Base-by-base conservation (phyloP, 2,329 filamentous ascomycete genomes). In the Penicillium griseofulvum region DNA sequence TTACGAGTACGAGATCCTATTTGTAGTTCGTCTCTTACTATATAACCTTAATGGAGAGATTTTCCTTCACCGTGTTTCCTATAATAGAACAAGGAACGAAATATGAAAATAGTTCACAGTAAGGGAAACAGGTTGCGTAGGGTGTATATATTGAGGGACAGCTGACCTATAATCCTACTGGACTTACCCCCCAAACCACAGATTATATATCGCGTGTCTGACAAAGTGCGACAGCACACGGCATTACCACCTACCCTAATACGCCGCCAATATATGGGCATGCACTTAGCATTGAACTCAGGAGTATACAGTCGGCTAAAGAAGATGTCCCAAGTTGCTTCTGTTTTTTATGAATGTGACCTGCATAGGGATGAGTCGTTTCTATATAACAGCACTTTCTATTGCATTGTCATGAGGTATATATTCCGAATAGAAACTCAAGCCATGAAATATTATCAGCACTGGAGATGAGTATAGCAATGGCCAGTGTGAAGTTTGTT, bases 391-490 rank as follows among this genome's bases (percentile, higher is more conserved):
- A 31, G 4, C 11, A 38, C 5, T 7, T 14, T 67, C 2, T 64
- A 67, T 8, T 63, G 56, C n/a, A 42, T 64, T 8, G 41, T 67
- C 19, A 67, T 63, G 65, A 57, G 55, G 57, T 3, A 46, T 17
- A 24, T 64, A 61, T 31, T 12, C 11, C 22, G 55, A 62, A 41
- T 60, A 61, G 26, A 43, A 59, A 1, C 46, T 64, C 10, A 56
- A 52, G 42, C 60, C 52, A 1, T 55, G 52, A 10, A 56, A 58
- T 52, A 12, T 10, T 3, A 16, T 53, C 59, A 4, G 53, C 49
- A 5, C 34, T 57, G 7, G 49, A 58, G 38, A 51, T 46, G 19
- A 24, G 37, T 36, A 28, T 33, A 22, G 33, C 43, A 2, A 33
- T 22, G 9, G 44, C 31, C 41, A 24, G 9, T 54, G 12, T 29